Base-by-base conservation (phyloP, 23 red algal genomes). In the Gracilariopsis chorda region DNA sequence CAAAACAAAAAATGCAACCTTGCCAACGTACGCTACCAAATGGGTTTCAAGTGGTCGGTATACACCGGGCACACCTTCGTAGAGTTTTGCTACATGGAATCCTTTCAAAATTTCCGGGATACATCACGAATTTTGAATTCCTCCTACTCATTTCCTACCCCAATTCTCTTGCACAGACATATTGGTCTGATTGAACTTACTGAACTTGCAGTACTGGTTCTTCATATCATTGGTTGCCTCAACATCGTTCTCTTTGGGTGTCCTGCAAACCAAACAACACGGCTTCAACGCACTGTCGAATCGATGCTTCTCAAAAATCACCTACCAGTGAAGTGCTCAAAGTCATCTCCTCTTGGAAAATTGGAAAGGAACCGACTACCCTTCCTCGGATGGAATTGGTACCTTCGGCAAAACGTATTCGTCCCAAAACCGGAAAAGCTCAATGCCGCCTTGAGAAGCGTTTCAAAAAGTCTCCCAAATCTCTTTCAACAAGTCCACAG, bases 21-120 rank as follows among this genome's bases (percentile, higher is more conserved):
- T 42, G 71, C 14, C 71, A 44, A 10, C 48, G 37, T 17, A 0
- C 42, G 0, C 25, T 12, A 40, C 42, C 71, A 0, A 44, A 46
- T 46, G 71, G 71, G 71, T 46, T 77, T 46, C 28, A 77, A 77
- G 48, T 46, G 39, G 71, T 13, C 32, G 14, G 71, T 77, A 42
- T 77, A 44, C 2, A 77, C 48, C 71, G 41, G 33, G 3, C 47
- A 77, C 53, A 58, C n/a, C 53, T 58, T 58, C 14, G 53, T 58
- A 4, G 28, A 25, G 5, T 58, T 25, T 25, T 25, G n/a, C 4
- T 19, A 25, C 53, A 19, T 25, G 14, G 53, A 58, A 17, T 58
- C 53, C n/a, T 58, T 25, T 25, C 4, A 58, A 25, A 58, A 25
- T 9, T 58, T 58, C 14, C 4, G 14, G 7, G n/a, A 58, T n/a